These are phyloP conservation scores for Euryodendron excelsum DNA, from an alignment of 148 eudicot species.

Conservation along the genomic window DNA sequence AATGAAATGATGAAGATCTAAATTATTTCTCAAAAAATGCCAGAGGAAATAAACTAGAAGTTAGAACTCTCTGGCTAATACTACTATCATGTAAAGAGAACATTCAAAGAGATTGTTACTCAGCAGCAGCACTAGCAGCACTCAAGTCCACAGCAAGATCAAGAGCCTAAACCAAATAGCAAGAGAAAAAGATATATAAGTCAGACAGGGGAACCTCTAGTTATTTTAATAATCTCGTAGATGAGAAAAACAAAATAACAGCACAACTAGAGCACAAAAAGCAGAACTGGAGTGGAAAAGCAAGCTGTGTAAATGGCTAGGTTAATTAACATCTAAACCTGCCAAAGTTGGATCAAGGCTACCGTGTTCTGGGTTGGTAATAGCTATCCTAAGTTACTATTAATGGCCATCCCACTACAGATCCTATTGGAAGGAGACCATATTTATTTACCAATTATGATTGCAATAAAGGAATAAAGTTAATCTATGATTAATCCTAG, in stretches of 20 bases:
- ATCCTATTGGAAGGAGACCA: too few relatives aligned
- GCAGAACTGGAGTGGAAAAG: neutral
- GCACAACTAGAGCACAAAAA: too few relatives aligned
- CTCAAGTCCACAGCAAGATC: slow-evolving; percentile 44
- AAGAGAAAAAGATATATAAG: neutral
- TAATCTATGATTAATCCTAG: too few relatives aligned
- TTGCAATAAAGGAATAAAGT: too few relatives aligned
- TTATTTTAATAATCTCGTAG: neutral
- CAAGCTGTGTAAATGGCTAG: neutral
- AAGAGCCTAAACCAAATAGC: slow-evolving; percentile 27
- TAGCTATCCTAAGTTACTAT: too few relatives aligned
- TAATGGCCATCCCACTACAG: too few relatives aligned
- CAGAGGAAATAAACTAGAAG: neutral
- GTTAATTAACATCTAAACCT: too few relatives aligned
- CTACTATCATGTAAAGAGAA: neutral
- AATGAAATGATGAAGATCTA: neutral
- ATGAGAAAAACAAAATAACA: neutral
- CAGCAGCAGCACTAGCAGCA: slow-evolving; percentile 33
- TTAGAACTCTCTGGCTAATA: neutral
- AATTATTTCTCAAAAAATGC: neutral
- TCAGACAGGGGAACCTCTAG: neutral
- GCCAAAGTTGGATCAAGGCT: too few relatives aligned
- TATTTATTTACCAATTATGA: too few relatives aligned
- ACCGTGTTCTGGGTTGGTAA: too few relatives aligned
- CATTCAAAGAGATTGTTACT: neutral